Evolutionary conservation across 2,329 filamentous ascomycete genomes (phyloP).

Genomic region (Pseudophaeomoniella oleicola): DNA sequence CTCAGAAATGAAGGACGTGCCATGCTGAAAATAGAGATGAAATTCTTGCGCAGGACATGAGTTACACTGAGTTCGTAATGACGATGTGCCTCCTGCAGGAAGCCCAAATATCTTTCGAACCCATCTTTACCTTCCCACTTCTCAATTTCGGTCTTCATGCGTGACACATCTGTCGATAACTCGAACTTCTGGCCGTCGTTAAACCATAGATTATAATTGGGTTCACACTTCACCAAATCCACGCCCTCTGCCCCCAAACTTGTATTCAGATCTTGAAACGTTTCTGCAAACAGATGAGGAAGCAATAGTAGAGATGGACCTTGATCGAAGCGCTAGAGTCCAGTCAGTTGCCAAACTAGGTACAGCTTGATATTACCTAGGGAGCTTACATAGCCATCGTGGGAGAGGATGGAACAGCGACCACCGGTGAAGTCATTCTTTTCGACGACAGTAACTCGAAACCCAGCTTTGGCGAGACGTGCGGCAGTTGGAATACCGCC

Average conservation of each 20-base stretch:
- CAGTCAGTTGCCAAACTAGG: neutral
- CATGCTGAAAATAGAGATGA: conserved; percentile 45
- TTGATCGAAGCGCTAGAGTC: conserved; percentile 50
- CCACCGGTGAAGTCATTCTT: conserved; percentile 62
- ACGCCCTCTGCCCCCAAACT: conserved; percentile 52
- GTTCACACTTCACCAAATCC: conserved; percentile 54
- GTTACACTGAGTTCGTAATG: conserved; percentile 56
- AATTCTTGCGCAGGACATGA: conserved; percentile 55
- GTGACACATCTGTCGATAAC: conserved; percentile 51
- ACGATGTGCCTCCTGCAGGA: conserved; percentile 50
- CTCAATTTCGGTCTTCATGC: conserved; percentile 59
- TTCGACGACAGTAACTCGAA: conserved; percentile 61
- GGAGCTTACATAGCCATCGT: conserved; percentile 39
- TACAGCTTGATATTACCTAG: too few species aligned
- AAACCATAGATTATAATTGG: conserved; percentile 65
- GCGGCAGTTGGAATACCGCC: conserved; percentile 60
- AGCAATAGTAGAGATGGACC: conserved; percentile 60
- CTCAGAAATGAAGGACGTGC: conserved; percentile 42
- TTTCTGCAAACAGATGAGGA: conserved; percentile 54
- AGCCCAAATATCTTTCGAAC: conserved; percentile 53
- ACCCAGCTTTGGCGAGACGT: conserved; percentile 54
- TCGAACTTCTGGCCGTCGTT: conserved; percentile 50
- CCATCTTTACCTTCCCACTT: conserved; percentile 58
- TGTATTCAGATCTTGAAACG: conserved; percentile 55
- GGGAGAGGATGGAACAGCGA: conserved; percentile 50